Conservation (phyloP, 331 rosid genomes). For the Quercus tomentella region DNA sequence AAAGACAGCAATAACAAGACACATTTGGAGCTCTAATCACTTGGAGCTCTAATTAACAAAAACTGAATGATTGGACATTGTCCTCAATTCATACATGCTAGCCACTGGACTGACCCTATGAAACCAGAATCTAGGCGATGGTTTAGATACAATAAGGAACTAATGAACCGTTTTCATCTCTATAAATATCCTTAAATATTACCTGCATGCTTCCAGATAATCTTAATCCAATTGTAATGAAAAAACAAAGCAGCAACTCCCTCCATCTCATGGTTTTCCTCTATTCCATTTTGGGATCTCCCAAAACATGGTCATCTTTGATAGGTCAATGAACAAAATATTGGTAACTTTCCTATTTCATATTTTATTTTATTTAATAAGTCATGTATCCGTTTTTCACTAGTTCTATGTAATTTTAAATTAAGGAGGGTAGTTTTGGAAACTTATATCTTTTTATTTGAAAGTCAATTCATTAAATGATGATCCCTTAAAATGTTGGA, state of each 20-base stretch:
- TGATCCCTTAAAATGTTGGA: too few species aligned
- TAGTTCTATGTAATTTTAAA: too few species aligned
- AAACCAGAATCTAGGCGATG: neutral
- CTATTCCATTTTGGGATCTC: too few species aligned
- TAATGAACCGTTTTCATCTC: neutral
- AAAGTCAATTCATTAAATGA: too few species aligned
- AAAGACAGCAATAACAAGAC: neutral
- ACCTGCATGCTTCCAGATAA: neutral
- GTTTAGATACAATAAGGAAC: neutral
- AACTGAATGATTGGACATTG: neutral
- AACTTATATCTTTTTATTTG: too few species aligned
- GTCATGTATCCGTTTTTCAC: too few species aligned
- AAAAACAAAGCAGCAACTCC: neutral
- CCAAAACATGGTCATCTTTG: too few species aligned
- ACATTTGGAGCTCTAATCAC: neutral
- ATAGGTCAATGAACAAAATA: too few species aligned
- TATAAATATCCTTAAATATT: constrained; percentile 1
- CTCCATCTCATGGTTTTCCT: too few species aligned
- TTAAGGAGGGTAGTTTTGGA: too few species aligned
- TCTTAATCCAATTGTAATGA: neutral
- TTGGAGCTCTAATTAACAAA: neutral
- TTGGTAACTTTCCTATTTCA: too few species aligned
- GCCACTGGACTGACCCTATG: neutral
- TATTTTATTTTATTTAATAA: too few species aligned
- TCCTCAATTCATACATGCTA: neutral